Conservation (phyloP, 306 rosid species). For the Begonia masoniana region DNA sequence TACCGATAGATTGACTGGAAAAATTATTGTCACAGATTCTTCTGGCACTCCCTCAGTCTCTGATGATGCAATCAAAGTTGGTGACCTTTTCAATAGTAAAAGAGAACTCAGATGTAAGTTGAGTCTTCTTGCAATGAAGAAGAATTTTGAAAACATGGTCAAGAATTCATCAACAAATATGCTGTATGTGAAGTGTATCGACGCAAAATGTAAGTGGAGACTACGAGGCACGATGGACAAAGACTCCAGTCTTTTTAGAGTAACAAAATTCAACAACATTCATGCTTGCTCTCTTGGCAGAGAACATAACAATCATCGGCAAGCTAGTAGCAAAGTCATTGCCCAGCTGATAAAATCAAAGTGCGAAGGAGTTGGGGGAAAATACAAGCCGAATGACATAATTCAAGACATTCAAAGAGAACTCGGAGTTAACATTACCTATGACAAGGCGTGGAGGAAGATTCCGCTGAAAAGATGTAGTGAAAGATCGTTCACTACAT, state of each 20-base stretch:
- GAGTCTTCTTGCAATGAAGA: conserved; percentile 10
- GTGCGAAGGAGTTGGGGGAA: conserved; percentile 4
- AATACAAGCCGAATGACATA: conserved; percentile 17
- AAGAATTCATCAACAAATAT: conserved; percentile 7
- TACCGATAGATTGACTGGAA: too few species aligned
- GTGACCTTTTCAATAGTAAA: conserved; percentile 9
- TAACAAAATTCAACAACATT: conserved; percentile 7
- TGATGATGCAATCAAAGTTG: conserved; percentile 5
- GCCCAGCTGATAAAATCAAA: conserved; percentile 15
- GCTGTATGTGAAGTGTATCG: conserved; percentile 9
- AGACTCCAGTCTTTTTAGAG: conserved; percentile 4
- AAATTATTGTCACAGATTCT: too few species aligned
- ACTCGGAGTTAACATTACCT: conserved; percentile 14
- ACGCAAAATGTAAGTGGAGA: conserved; percentile 14
- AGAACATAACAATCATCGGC: conserved; percentile 9
- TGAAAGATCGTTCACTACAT: too few species aligned
- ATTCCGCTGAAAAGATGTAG: too few species aligned
- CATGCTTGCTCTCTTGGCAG: conserved; percentile 13
- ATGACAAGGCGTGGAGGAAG: conserved; percentile 16
- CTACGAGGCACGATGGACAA: conserved; percentile 7
- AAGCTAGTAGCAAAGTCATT: conserved; percentile 20
- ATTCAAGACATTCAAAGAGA: conserved; percentile 12
- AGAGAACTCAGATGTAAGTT: conserved; percentile 9
- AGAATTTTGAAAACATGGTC: conserved; percentile 5
- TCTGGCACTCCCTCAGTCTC: neutral